These are phyloP conservation scores for Carex sylvatica DNA, from an alignment of 202 grass and related monocot genomes.

Conservation along the genomic window DNA sequence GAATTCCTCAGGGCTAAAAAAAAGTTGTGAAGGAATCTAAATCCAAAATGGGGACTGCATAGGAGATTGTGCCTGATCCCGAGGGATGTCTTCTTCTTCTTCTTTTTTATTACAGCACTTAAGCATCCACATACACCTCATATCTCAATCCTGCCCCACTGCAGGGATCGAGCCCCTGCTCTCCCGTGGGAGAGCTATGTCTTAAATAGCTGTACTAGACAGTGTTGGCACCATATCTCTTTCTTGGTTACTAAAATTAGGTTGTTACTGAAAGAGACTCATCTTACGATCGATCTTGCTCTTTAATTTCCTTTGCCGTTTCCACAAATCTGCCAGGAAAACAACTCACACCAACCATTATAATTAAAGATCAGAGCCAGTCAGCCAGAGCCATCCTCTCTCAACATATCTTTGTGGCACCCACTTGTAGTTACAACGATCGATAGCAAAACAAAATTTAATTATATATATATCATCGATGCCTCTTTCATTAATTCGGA, in stretches of 20 bases:
- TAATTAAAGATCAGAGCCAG: conserved; percentile 10
- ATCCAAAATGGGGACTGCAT: conserved; percentile 15
- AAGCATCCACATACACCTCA: no score
- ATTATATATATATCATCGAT: background rate
- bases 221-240: conserved; percentile 17
- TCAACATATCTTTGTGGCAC: background rate
- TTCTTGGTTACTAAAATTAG: conserved; percentile 24
- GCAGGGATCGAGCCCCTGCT: no score
- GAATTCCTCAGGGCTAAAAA: no score
- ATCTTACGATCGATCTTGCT: background rate
- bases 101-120: no score
- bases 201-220: no score
- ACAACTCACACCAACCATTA: conserved; percentile 9
- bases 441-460: background rate
- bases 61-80: conserved; percentile 27
- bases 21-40: conserved; percentile 2
- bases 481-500: no score
- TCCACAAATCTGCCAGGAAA: conserved; percentile 22
- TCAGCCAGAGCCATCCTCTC: background rate
- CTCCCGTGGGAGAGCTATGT: no score
- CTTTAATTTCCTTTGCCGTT: conserved; percentile 6
- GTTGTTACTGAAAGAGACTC: conserved; percentile 24
- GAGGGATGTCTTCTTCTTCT: conserved; percentile 20
- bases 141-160: no score
- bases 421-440: conserved; percentile 1